phyloP scores from a whole-genome alignment of 1,284 basidiomycete species.

The Athelia sp. region DNA sequence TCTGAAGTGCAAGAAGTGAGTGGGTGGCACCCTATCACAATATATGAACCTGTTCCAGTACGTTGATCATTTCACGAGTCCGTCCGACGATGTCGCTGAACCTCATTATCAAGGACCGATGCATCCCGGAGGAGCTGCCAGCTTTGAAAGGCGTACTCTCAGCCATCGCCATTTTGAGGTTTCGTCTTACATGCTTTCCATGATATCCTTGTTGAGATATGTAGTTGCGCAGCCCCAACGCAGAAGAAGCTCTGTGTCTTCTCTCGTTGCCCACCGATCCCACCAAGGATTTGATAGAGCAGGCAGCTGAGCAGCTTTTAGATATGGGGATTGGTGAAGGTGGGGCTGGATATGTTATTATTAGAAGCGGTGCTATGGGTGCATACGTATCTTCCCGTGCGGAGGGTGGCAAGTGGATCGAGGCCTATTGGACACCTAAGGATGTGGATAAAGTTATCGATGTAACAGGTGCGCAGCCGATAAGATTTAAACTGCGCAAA shows the following conservation, averaged over 20 bases:
- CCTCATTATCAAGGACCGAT: conserved; percentile 52
- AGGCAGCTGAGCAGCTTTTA: conserved; percentile 56
- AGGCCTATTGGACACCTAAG: conserved; percentile 63
- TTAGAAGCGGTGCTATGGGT: conserved; percentile 76
- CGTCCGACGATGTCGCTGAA: neutral
- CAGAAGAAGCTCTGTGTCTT: conserved; percentile 66
- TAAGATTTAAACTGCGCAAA: neutral
- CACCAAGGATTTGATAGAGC: conserved; percentile 48
- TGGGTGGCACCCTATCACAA: conserved; percentile 60
- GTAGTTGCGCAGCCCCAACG: conserved; percentile 69
- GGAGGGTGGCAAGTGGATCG: conserved; percentile 58
- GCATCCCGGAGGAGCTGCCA: conserved; percentile 74
- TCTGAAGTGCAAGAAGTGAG: conserved; percentile 51
- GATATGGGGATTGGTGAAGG: conserved; percentile 47
- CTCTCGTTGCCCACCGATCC: conserved; percentile 50
- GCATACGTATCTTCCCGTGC: conserved; percentile 55
- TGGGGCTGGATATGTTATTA: conserved; percentile 57
- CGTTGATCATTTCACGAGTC: conserved; percentile 18
- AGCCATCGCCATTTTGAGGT: conserved; percentile 66
- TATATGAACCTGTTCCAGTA: conserved; percentile 90
- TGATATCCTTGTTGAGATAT: conserved; percentile 2
- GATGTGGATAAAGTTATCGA: conserved; percentile 61
- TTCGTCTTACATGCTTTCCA: conserved; percentile 7
- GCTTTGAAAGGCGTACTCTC: conserved; percentile 60
- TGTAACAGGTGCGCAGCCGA: conserved; percentile 3